These are phyloP conservation scores for Pezicula neosporulosa DNA, from an alignment of 2,329 filamentous ascomycete genomes.

Conservation along the genomic window DNA sequence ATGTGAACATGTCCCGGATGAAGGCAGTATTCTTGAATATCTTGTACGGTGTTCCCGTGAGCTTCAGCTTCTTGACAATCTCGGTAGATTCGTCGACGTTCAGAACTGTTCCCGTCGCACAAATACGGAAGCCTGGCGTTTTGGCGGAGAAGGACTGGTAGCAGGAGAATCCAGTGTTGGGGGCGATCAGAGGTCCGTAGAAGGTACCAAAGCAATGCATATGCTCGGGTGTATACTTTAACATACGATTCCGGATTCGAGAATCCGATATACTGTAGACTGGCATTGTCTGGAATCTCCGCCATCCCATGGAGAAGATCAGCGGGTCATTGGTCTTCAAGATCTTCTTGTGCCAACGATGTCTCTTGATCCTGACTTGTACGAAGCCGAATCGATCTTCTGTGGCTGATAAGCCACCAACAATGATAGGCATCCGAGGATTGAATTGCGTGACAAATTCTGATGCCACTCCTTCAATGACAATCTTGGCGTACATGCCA, in stretches of 20 bases:
- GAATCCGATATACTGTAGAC: slow-evolving; percentile 96
- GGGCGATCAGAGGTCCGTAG: slow-evolving; percentile 90
- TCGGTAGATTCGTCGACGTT: slow-evolving; percentile 94
- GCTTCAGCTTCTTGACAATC: slow-evolving; percentile 98
- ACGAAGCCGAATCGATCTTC: slow-evolving; percentile 96
- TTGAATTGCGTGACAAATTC: slow-evolving; percentile 87
- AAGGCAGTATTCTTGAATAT: slow-evolving; percentile 99
- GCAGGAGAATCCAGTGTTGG: slow-evolving; percentile 93
- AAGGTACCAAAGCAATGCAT: slow-evolving; percentile 99
- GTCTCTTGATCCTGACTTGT: slow-evolving; percentile 93
- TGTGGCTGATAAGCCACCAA: slow-evolving; percentile 88
- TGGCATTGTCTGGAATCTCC: slow-evolving; percentile 87
- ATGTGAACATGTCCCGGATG: slow-evolving; percentile 97
- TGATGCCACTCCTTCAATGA: slow-evolving; percentile 83
- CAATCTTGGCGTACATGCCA: slow-evolving; percentile 88
- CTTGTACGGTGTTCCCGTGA: slow-evolving; percentile 91
- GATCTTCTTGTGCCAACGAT: slow-evolving; percentile 99
- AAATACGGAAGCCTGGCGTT: slow-evolving; percentile 87
- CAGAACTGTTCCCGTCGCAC: slow-evolving; percentile 89
- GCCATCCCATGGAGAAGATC: slow-evolving; percentile 95
- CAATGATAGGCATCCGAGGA: slow-evolving; percentile 75
- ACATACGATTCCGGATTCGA: slow-evolving; percentile 90
- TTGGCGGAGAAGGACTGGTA: slow-evolving; percentile 84
- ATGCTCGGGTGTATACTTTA: slow-evolving; percentile 98
- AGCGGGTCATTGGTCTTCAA: slow-evolving; percentile 97